Base-by-base conservation (phyloP, 2,329 filamentous ascomycete species). In the Colletotrichum tabaci region DNA sequence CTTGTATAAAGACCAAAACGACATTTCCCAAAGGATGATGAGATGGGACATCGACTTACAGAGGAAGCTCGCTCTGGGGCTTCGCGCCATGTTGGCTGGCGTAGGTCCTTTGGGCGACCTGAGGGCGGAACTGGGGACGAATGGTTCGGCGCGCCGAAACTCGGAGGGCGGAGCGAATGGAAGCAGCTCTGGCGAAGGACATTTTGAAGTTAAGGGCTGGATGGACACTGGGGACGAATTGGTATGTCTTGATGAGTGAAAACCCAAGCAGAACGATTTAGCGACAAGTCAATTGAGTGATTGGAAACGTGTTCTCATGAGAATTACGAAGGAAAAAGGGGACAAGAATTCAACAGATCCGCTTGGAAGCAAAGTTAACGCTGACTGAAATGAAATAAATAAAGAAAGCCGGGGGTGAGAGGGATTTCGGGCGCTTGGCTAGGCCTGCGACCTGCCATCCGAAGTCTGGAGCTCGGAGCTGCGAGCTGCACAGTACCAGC, bases 391-490 rank as follows among this genome's bases (percentile, higher is more conserved):
- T 38, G 35, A 38, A 38, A 38, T 9, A 35, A 35, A 35, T 8
- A n/a, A 55, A 63, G 52, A 67, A 63, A 49, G 50, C 57, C 44
- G 56, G 56, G 53, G 62, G 38, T 40, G 55, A 42, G 49, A 38
- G 50, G 30, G 18, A 56, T 40, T 26, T 50, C 26, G 47, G 47
- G 47, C n/a, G 35, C 46, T 53, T 50, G 47, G 64, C 50, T 30
- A 55, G 50, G 55, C n/a, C 67, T 68, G 69, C 65, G 44, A 47
- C n/a, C 67, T 68, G 69, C 65, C 69, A 66, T 72, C 69, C 69
- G 69, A 69, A 72, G 65, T 72, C 53, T 64, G 42, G 69, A 72
- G 69, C 65, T 72, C 69, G 69, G 69, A 72, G 69, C 60, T 69
- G 65, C 69, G 58, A 72, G 69, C 66, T 72, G 40, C 44, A 47